Evolutionary conservation across 345 rosid genomes (phyloP), one percentile per base, ranked within the genome.

Genomic region (Lenwebbia sp.): DNA sequence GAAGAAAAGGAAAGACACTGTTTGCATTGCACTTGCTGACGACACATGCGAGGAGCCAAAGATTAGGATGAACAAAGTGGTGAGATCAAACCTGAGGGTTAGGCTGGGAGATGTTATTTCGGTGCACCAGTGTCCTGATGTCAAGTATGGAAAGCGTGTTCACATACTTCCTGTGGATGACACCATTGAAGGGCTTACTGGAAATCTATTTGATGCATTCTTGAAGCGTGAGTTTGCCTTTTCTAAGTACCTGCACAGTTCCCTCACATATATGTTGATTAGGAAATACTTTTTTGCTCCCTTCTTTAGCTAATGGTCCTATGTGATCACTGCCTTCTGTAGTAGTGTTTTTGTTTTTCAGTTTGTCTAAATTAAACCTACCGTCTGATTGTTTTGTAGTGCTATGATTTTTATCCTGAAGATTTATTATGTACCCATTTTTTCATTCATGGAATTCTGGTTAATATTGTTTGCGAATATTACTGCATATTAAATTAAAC

Each of bases 91-190:
- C 92, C 91, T 96, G 90, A 96, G 98, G 92, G 98, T 96, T 86
- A 92, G 98, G 86, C 95, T 96, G 15, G 98, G 98, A 52, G 98
- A 96, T 88, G 98, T 96, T 88, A 91, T 96, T 54, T 96, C 98
- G 51, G 95, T 96, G 82, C 98, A 96, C 87, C 98, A 94, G 70
- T 96, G 98, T 83, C 94, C 97, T 21, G 99, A 95, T 93, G 98
- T 96, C 85, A 96, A 96, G 86, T 95, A 96, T 86, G 98, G 99
- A 44, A 94, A 93, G 90, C 98, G 99, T 85, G 98, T 96, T 47
- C 99, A 96, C 92, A 96, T 96, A 40, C 92, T 96, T 84, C 99
- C 98, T 2, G 88, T 96, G 5, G 99, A 96, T 91, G 99, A 95
- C 91, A 92, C 98, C 3, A 90, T 95, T 86, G 99, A 96, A 89